A percentile compares a stretch with the other conserved stretches of the same genome.
Evolutionary conservation across 768 basidiomycete species (phyloP).

Genomic region (Boletellus ananas): DNA sequence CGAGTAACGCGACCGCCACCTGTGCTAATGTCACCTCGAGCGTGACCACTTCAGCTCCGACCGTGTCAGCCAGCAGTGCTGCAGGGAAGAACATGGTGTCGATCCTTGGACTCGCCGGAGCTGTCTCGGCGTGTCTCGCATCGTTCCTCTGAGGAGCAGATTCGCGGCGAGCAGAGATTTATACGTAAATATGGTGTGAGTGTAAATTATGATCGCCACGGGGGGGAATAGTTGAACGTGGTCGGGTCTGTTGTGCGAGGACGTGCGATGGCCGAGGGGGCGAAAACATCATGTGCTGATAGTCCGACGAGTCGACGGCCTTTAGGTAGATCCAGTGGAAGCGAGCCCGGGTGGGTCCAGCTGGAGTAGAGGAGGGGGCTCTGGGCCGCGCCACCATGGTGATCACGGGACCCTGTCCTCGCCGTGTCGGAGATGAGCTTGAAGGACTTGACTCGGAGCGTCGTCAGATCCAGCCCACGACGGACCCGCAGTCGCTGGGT

Average conservation of each 20-base stretch:
- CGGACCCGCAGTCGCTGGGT: too few relatives aligned
- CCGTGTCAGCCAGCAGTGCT: constrained; percentile 13
- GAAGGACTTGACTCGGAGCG: not conserved
- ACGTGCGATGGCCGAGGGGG: too few relatives aligned
- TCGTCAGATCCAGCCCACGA: not conserved
- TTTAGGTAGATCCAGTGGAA: too few relatives aligned
- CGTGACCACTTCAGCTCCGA: constrained; percentile 9
- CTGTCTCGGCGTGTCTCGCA: constrained; percentile 8
- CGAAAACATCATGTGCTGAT: too few relatives aligned
- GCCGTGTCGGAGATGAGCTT: too few relatives aligned
- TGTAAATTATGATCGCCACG: not conserved
- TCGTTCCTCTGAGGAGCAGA: constrained; percentile 9
- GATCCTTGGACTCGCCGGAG: constrained; percentile 6
- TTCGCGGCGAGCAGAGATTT: not conserved
- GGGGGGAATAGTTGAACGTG: not conserved
- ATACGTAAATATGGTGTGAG: not conserved
- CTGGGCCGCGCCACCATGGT: not conserved
- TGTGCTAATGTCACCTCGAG: constrained; percentile 35
- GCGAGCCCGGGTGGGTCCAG: not conserved
- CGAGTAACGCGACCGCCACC: constrained; percentile 35
- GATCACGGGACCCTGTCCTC: not conserved
- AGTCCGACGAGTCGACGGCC: too few relatives aligned
- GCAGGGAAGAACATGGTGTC: constrained; percentile 14
- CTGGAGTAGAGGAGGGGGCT: not conserved
- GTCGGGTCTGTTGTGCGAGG: not conserved